A percentile compares a stretch with the other conserved stretches of the same genome.
Conservation (phyloP, 306 rosid genomes). For the Corylus americana region DNA sequence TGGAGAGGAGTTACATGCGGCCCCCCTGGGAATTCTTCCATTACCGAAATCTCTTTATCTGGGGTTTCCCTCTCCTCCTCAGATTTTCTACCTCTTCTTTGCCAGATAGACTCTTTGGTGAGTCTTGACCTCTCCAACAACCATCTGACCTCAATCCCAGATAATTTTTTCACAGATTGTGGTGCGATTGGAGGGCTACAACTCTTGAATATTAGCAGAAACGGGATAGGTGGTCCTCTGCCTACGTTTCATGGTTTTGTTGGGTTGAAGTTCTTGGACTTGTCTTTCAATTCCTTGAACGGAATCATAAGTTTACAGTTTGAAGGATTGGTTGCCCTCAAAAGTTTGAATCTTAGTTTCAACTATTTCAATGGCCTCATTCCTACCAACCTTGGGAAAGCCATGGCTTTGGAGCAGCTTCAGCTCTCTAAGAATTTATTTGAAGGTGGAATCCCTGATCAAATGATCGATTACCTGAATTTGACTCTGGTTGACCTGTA, state of each 20-base stretch:
- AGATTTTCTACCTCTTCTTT: constrained; percentile 44
- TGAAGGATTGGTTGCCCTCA: constrained; percentile 50
- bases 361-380: constrained; percentile 32
- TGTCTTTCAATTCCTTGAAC: constrained; percentile 38
- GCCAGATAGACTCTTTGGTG: constrained; percentile 61
- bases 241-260: constrained; percentile 62
- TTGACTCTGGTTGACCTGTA: constrained; percentile 55
- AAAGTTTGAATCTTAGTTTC: constrained; percentile 42
- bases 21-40: constrained; percentile 23
- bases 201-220: constrained; percentile 55
- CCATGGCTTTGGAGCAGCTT: constrained; percentile 56
- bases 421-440: constrained; percentile 41
- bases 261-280: constrained; percentile 58
- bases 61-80: constrained; percentile 38
- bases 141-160: constrained; percentile 40
- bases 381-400: constrained; percentile 52
- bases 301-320: constrained; percentile 45
- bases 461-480: constrained; percentile 34
- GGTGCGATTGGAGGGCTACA: constrained; percentile 44
- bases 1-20: constrained; percentile 67
- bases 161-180: constrained; percentile 50
- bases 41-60: constrained; percentile 39
- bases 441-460: constrained; percentile 47
- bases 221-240: constrained; percentile 40
- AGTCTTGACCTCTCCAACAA: constrained; percentile 59